Evolutionary conservation across 108 stramenopile genomes (phyloP).

Genomic region (Conticribra weissflogii): DNA sequence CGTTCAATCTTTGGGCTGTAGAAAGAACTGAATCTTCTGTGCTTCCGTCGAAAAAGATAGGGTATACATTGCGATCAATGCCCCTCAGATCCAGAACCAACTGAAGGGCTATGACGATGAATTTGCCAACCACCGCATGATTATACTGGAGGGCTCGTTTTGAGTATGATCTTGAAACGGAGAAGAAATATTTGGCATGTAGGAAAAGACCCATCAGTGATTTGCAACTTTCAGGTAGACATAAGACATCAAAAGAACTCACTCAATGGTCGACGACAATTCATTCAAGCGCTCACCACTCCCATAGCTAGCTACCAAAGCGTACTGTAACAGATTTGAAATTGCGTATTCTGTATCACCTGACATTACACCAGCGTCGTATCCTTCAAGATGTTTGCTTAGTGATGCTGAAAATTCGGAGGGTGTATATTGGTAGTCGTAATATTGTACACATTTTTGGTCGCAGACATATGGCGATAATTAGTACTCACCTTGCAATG

Average conservation of each 20-base stretch:
- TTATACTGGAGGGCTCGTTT: conserved; percentile 27
- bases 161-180: background rate
- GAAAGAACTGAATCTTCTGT: conserved; percentile 23
- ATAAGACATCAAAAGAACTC: too few relatives aligned
- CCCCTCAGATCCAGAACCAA: conserved; percentile 24
- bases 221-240: too few relatives aligned
- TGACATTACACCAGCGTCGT: conserved; percentile 8
- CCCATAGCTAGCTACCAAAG: conserved; percentile 3
- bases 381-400: conserved; percentile 30
- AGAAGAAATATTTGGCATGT: background rate
- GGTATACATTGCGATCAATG: conserved; percentile 13
- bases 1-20: background rate
- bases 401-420: too few relatives aligned
- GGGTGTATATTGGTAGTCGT: too few relatives aligned
- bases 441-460: too few relatives aligned
- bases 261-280: background rate
- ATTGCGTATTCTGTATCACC: conserved; percentile 41
- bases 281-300: conserved; percentile 26
- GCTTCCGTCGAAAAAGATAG: conserved; percentile 1
- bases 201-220: background rate
- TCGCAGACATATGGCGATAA: too few relatives aligned
- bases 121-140: conserved; percentile 8
- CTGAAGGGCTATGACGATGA: background rate
- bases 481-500: too few relatives aligned
- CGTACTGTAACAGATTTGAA: conserved; percentile 17